Base-by-base conservation (phyloP, 2,329 filamentous ascomycete species). In the Penicillium sp. region DNA sequence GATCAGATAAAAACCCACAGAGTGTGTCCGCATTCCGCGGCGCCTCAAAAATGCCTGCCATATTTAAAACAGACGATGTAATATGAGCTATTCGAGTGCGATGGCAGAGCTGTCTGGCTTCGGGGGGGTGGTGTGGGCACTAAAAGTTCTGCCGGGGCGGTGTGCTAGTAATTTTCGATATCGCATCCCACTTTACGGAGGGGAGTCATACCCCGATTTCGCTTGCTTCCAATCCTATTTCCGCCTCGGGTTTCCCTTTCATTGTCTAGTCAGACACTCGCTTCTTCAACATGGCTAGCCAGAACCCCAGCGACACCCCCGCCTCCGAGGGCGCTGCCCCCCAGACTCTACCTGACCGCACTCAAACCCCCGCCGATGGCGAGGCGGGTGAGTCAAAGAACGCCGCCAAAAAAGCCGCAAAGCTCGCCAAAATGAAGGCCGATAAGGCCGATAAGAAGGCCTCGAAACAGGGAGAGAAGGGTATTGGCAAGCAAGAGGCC, bases 1-100 rank as follows among this genome's bases (percentile, higher is more conserved):
- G 38, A 19, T 47, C 10, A 9, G 29, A 72, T 16, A 19, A 45
- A 45, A 36, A n/a, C 82, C 76, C 79, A 87, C 85, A 99, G 70
- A 99, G 84, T 71, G 92, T 97, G 76, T 95, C 94, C 74, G 84
- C 84, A 75, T 96, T 95, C 74, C 92, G 86, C 73, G 92, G 89
- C 80, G 94, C 90, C 80, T 97, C 92, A 73, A 97, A 99, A 78
- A 99, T 92, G 73, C 91, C 90, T 76, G 91, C 88, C 94, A 99
- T 99, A 64, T 54, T 62, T 59, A 58, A 47, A 65, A 60, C 54
- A 55, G 61, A 60, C 54, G 57, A 62, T 58, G 60, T 56, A 59
- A 55, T 58, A 49, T 59, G 59, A 58, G 58, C 46, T 65, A 54
- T 59, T 58, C 58, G 57, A 61, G 62, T 64, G 61, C 59, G 64